Evolutionary conservation across 2,329 filamentous ascomycete species (phyloP).

Genomic region (Hypoxylon sp.): DNA sequence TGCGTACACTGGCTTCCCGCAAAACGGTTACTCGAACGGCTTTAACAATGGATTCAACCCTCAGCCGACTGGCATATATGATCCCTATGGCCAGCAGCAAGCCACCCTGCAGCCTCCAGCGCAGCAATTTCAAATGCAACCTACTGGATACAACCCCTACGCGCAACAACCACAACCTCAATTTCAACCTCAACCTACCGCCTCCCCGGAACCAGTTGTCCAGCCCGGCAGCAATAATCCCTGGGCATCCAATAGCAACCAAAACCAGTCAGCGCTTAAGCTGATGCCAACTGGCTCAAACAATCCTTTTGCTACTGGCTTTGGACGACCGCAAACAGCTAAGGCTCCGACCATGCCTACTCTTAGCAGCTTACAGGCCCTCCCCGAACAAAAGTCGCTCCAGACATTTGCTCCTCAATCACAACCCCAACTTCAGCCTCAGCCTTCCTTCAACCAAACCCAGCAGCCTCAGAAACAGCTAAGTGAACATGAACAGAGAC

Average conservation of each 20-base stretch:
- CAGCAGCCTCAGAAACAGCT: slow-evolving; percentile 68
- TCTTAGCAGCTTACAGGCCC: slow-evolving; percentile 70
- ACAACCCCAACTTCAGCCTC: slow-evolving; percentile 49
- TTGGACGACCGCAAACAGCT: slow-evolving; percentile 72
- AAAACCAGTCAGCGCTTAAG: slow-evolving; percentile 75
- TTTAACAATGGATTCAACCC: slow-evolving; percentile 57
- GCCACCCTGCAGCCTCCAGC: slow-evolving; percentile 25
- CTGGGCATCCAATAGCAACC: slow-evolving; percentile 79
- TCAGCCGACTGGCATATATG: slow-evolving; percentile 77
- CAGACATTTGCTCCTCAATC: slow-evolving; percentile 60
- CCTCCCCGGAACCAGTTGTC: slow-evolving; percentile 71
- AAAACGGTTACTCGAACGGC: slow-evolving; percentile 74
- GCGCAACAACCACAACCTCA: slow-evolving; percentile 65
- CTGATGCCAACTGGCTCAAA: slow-evolving; percentile 95
- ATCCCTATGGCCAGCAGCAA: slow-evolving; percentile 72
- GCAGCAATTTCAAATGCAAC: slow-evolving; percentile 63
- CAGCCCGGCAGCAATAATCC: slow-evolving; percentile 94
- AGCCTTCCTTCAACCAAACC: slow-evolving; percentile 62
- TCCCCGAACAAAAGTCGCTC: slow-evolving; percentile 90
- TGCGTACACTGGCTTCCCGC: slow-evolving; percentile 68
- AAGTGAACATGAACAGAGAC: slow-evolving; percentile 77
- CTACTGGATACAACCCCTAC: slow-evolving; percentile 70
- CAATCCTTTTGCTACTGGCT: slow-evolving; percentile 91
- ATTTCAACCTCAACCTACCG: slow-evolving; percentile 60
- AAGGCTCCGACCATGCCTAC: slow-evolving; percentile 74